A percentile compares a stretch with the other conserved stretches of the same genome.
Evolutionary conservation across 2,329 filamentous ascomycete species (phyloP).

Genomic region (Nothopassalora personata): DNA sequence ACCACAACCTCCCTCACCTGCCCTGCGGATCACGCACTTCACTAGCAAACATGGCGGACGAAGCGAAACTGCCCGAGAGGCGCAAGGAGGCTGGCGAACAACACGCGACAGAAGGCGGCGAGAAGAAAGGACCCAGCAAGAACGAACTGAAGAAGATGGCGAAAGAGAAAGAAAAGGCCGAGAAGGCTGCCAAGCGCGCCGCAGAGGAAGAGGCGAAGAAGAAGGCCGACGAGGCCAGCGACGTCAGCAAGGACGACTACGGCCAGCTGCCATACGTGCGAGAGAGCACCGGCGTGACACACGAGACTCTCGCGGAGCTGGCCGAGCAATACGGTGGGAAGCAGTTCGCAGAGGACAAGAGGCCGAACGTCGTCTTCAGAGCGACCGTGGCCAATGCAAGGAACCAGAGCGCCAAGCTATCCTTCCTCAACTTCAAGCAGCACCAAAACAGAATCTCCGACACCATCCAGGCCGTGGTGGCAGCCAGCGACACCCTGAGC

Average conservation of each 20-base stretch:
- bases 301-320: conserved; percentile 58
- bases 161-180: conserved; percentile 78
- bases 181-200: conserved; percentile 61
- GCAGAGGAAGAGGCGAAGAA: conserved; percentile 66
- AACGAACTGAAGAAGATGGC: conserved; percentile 80
- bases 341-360: conserved; percentile 23
- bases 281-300: conserved; percentile 43
- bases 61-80: conserved; percentile 26
- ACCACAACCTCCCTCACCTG: not conserved
- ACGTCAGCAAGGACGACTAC: conserved; percentile 71
- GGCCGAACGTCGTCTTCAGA: conserved; percentile 62
- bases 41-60: conserved; percentile 19
- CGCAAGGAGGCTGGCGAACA: conserved; percentile 29
- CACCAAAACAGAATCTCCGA: conserved; percentile 48
- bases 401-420: conserved; percentile 84
- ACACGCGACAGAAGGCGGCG: conserved; percentile 16
- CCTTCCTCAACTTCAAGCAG: conserved; percentile 79
- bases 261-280: conserved; percentile 58
- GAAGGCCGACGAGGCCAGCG: conserved; percentile 59
- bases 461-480: conserved; percentile 75
- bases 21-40: not conserved
- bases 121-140: conserved; percentile 58
- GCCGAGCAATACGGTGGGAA: conserved; percentile 53
- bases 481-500: conserved; percentile 55
- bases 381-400: conserved; percentile 83